These are phyloP conservation scores for bread wheat (Triticum aestivum) DNA, from an alignment of 176 grass and related monocot genomes.

Conservation along the genomic window IWGSC_CS_RefSeq_v2.1 NC_057804.1:667766079-667766578, in stretches of 20 bases:
- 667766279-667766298: constrained; percentile 80
- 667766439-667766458: not conserved
- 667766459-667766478: no score
- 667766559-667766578: no score
- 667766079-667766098: constrained; percentile 57
- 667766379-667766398: not conserved
- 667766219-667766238: constrained; percentile 72
- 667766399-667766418: constrained; percentile 34
- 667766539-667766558: no score
- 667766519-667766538: not conserved
- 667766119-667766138: not conserved
- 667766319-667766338: constrained; percentile 90
- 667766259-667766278: constrained; percentile 59
- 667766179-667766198: no score
- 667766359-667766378: constrained; percentile 64
- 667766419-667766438: not conserved
- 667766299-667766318: constrained; percentile 95
- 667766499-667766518: not conserved
- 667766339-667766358: constrained; percentile 86
- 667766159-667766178: no score
- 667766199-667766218: constrained; percentile 39
- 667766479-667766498: not conserved
- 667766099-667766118: constrained; percentile 74
- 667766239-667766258: constrained; percentile 95
- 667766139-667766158: no score